Evolutionary conservation across 345 rosid species (phyloP), one percentile per base, ranked within the genome.

Genomic region (Angophora floribunda): DNA sequence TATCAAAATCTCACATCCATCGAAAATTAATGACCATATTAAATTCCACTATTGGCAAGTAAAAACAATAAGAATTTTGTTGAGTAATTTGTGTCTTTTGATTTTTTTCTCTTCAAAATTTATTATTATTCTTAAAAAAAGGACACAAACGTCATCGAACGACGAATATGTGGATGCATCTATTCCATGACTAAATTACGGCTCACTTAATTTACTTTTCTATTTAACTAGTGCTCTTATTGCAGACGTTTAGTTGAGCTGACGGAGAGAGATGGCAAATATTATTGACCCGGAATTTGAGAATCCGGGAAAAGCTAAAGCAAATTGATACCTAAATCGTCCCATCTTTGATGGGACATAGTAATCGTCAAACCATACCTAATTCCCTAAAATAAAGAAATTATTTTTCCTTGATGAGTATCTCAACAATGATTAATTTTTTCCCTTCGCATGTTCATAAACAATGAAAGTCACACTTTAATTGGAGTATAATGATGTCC

Each of bases 401-500:
- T 36, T 19, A 6, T 17, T 75, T 75, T 41, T 26, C 47, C 44
- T 41, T 11, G 49, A 75, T 75, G 75, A 88, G 55, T 45, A 57
- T 82, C 79, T 82, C 79, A 41, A 45, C 59, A 55, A 88, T 80
- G 75, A 80, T 79, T 88, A 80, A 55, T 19, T 9, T 86, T 87
- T 57, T 30, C 63, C 55, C 80, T 82, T 88, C 79, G 89, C 89
- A 88, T 88, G 87, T 85, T 63, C 51, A 49, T 67, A 85, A 88
- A 85, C 53, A 85, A 88, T 85, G 45, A 85, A 88, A 85, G 47
- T 30, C 24, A 80, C 87, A 87, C 91, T 91, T 92, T 90, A 91
- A 89, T 93, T 90, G 90, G 85, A 70, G 89, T 86, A 89, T 90
- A 87, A 94, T 91, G 91, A 93, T 93, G 94, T 88, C 88, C 89